A percentile compares a stretch with the other conserved stretches of the same genome.
Evolutionary conservation across 2,329 filamentous ascomycete species (phyloP).

Genomic region (Sporothrix inflata): DNA sequence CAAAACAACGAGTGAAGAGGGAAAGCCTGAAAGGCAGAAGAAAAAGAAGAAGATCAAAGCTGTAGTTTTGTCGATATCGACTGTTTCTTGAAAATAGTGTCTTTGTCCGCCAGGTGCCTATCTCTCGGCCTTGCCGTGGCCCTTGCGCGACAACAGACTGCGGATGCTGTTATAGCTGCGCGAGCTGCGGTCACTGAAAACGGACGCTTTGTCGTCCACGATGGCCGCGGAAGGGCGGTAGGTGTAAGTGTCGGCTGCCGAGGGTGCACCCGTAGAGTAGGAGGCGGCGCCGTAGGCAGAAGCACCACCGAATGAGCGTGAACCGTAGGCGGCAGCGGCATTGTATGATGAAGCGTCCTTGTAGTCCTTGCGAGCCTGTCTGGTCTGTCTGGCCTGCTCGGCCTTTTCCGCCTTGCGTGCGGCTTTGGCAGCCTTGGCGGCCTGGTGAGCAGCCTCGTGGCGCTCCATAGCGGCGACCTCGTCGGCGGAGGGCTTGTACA

Average conservation of each 20-base stretch:
- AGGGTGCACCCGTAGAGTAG: background rate
- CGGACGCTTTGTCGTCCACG: slow-evolving; percentile 36
- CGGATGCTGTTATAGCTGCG: slow-evolving; percentile 33
- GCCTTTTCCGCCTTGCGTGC: slow-evolving; percentile 22
- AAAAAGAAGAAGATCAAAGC: background rate
- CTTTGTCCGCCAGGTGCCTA: too few species aligned
- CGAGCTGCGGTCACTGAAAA: slow-evolving; percentile 36
- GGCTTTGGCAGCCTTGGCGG: slow-evolving; percentile 21
- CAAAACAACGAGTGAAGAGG: background rate
- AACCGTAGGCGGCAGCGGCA: background rate
- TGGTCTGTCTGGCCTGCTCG: background rate
- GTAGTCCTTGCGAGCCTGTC: slow-evolving; percentile 18
- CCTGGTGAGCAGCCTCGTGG: slow-evolving; percentile 19
- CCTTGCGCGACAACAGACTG: slow-evolving; percentile 23
- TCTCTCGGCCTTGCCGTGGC: background rate
- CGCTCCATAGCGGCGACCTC: slow-evolving; percentile 26
- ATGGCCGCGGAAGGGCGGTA: too few species aligned
- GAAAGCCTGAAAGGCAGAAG: too few species aligned
- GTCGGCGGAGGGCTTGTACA: slow-evolving; percentile 21
- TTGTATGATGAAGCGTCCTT: slow-evolving; percentile 21
- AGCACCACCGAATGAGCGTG: background rate
- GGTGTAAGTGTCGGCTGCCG: background rate
- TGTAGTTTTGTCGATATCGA: background rate
- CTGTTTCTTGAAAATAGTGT: background rate
- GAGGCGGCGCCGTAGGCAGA: background rate